Conservation (phyloP, 2,329 filamentous ascomycete species). For the Pseudocercospora cruenta region DNA sequence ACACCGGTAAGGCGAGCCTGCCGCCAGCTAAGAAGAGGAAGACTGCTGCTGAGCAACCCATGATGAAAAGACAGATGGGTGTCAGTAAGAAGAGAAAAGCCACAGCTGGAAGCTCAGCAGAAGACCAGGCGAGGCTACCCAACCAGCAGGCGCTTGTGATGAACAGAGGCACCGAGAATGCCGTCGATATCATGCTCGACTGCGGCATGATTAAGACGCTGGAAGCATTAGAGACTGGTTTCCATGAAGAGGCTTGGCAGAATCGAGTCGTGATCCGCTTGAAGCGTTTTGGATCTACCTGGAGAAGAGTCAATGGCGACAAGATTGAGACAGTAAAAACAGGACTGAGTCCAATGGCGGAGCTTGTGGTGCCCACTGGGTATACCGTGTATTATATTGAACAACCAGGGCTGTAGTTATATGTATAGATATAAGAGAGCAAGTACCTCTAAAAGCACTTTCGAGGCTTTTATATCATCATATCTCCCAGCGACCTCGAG, state of each 20-base stretch:
- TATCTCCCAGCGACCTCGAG: no score
- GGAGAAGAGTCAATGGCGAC: neutral
- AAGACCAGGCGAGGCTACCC: neutral
- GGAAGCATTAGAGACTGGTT: neutral
- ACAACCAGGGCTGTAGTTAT: neutral
- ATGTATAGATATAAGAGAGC: no score
- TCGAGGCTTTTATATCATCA: no score
- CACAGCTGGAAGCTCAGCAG: neutral
- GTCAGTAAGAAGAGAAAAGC: neutral
- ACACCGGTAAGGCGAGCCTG: neutral
- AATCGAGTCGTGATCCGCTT: neutral
- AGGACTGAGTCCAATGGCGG: neutral
- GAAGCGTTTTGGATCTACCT: neutral
- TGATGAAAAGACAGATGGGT: neutral
- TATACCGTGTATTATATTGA: constrained; percentile 1
- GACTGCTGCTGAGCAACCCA: no score
- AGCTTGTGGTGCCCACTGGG: neutral
- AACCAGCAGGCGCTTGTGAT: neutral
- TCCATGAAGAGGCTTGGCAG: neutral
- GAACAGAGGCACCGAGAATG: neutral
- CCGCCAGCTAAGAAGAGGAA: no score
- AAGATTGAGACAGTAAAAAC: neutral
- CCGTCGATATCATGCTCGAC: neutral
- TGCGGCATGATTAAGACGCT: neutral
- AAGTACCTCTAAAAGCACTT: no score